A percentile compares a stretch with the other conserved stretches of the same genome.
Evolutionary conservation across 805 yeast genomes (phyloP).

Genomic region (Candida maltosa): DNA sequence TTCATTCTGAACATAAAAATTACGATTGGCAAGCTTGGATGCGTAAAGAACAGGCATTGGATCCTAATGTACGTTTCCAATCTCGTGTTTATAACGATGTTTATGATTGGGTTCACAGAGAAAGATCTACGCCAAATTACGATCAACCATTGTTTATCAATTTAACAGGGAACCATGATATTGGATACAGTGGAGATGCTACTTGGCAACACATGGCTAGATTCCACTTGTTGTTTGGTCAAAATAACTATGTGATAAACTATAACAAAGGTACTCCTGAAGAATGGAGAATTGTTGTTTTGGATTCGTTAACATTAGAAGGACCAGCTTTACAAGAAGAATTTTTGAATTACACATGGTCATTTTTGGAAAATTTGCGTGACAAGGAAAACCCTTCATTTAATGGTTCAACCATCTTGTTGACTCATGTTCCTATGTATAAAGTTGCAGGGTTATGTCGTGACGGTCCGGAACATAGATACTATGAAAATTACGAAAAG

Average conservation of each 20-base stretch:
- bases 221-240: slow-evolving; percentile 72
- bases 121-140: slow-evolving; percentile 26
- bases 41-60: slow-evolving; percentile 37
- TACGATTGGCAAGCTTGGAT: slow-evolving; percentile 53
- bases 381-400: slow-evolving; percentile 46
- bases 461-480: slow-evolving; percentile 71
- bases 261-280: slow-evolving; percentile 59
- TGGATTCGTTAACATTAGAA: slow-evolving; percentile 80
- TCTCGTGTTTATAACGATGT: slow-evolving; percentile 50
- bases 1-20: slow-evolving; percentile 46
- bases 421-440: slow-evolving; percentile 88
- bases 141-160: slow-evolving; percentile 72
- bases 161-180: slow-evolving; percentile 92
- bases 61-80: slow-evolving; percentile 29
- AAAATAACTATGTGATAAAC: slow-evolving; percentile 78
- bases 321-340: slow-evolving; percentile 84
- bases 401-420: slow-evolving; percentile 73
- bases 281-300: slow-evolving; percentile 87
- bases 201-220: slow-evolving; percentile 88
- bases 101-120: slow-evolving; percentile 58
- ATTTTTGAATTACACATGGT: slow-evolving; percentile 65
- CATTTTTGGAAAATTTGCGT: slow-evolving; percentile 61
- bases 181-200: slow-evolving; percentile 93
- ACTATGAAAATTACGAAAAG: slow-evolving; percentile 47
- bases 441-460: slow-evolving; percentile 78